A percentile compares a stretch with the other conserved stretches of the same genome.
phyloP scores from a whole-genome alignment of 257 asterid genomes.

The Solanum pinnatisectum region DNA sequence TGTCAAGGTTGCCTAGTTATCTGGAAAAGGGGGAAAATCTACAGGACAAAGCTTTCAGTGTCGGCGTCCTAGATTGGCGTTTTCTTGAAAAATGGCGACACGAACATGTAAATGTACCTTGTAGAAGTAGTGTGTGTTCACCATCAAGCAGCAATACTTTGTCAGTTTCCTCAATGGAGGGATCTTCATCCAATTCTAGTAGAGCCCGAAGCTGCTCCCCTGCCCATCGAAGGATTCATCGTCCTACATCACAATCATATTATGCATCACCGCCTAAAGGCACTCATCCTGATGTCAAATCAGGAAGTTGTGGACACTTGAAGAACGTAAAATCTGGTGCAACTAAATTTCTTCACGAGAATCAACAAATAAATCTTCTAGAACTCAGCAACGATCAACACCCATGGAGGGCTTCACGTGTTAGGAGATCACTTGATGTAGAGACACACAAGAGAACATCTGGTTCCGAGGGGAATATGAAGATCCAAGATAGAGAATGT shows the following conservation, averaged over 20 bases:
- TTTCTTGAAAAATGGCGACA: slow-evolving; percentile 66
- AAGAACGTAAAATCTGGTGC: slow-evolving; percentile 13
- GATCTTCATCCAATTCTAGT: slow-evolving; percentile 30
- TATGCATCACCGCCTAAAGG: slow-evolving; percentile 17
- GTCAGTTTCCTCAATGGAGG: slow-evolving; percentile 24
- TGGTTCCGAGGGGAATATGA: slow-evolving; percentile 20
- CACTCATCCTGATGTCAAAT: slow-evolving; percentile 2
- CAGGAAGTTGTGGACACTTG: slow-evolving; percentile 14
- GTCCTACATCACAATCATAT: slow-evolving; percentile 11
- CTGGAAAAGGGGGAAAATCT: slow-evolving; percentile 45
- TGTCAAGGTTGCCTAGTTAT: slow-evolving; percentile 70
- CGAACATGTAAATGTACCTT: slow-evolving; percentile 9
- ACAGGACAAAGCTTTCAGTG: slow-evolving; percentile 49
- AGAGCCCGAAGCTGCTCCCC: slow-evolving; percentile 18
- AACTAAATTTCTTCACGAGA: slow-evolving; percentile 1
- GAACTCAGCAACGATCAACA: slow-evolving; percentile 9
- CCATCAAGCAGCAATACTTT: slow-evolving; percentile 36
- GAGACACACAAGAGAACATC: slow-evolving; percentile 6
- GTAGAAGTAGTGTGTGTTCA: slow-evolving; percentile 12
- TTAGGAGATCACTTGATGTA: not conserved
- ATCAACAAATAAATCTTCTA: not conserved
- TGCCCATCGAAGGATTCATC: slow-evolving; percentile 8
- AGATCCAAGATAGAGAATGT: slow-evolving; percentile 10
- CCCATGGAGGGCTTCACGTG: not conserved
- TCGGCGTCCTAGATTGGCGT: slow-evolving; percentile 76